Percentiles rank a stretch among this genome's conserved stretches.
These are phyloP conservation scores for Kluyveromyces dobzhanskii DNA, from an alignment of 805 yeast species.

Conservation along the genomic window DNA sequence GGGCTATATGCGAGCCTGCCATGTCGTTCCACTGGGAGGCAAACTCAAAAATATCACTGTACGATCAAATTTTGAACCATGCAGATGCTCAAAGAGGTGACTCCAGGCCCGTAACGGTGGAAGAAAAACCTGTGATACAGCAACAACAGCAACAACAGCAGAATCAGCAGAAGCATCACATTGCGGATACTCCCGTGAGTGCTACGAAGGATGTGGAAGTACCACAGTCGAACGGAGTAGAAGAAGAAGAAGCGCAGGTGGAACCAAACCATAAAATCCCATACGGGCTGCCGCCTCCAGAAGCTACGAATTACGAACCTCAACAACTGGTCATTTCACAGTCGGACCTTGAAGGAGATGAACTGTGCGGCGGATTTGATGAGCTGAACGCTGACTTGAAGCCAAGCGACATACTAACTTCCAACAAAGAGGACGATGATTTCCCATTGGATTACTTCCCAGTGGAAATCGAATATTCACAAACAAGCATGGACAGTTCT, in stretches of 20 bases:
- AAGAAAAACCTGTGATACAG: not conserved
- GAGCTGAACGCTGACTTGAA: conserved; percentile 4
- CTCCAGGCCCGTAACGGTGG: conserved; percentile 4
- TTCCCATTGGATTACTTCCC: conserved; percentile 67
- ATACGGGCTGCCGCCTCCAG: not conserved
- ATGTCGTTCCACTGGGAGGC: conserved; percentile 63
- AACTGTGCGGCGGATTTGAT: conserved; percentile 5
- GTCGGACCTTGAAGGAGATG: conserved; percentile 8
- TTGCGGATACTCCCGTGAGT: not conserved
- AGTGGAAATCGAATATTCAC: conserved; percentile 31
- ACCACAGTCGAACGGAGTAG: not conserved
- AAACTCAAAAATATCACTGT: conserved; percentile 32
- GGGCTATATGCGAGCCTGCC: conserved; percentile 70
- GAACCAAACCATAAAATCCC: not conserved
- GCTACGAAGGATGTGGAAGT: not conserved
- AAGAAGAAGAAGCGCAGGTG: not conserved
- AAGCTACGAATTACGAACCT: conserved; percentile 7
- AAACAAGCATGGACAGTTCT: conserved; percentile 6
- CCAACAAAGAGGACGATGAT: conserved; percentile 42
- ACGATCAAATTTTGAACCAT: conserved; percentile 44
- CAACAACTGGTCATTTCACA: conserved; percentile 16
- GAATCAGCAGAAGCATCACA: not conserved
- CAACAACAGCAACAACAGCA: conserved; percentile 1
- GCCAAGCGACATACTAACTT: conserved; percentile 3
- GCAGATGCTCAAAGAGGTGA: conserved; percentile 26